Percentiles rank a stretch among this genome's conserved stretches.
These are phyloP conservation scores for Xylariaceae sp. DNA, from an alignment of 2,329 filamentous ascomycete species.

Conservation along the genomic window DNA sequence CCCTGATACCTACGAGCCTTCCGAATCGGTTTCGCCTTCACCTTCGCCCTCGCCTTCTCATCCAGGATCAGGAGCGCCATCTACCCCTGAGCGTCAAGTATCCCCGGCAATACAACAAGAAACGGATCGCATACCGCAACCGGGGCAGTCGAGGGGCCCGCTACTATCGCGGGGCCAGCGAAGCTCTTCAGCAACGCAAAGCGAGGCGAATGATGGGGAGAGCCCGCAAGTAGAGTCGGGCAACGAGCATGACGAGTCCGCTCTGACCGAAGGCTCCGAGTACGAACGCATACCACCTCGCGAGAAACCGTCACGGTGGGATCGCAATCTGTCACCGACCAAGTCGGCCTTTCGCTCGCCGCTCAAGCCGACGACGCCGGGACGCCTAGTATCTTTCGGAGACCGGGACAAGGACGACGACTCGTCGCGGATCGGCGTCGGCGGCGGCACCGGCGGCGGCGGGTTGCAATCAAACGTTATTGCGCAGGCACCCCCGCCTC, in stretches of 20 bases:
- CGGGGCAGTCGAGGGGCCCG: conserved; percentile 28
- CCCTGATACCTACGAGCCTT: conserved; percentile 24
- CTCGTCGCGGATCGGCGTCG: conserved; percentile 41
- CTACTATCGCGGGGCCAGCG: conserved; percentile 36
- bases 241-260: conserved; percentile 27
- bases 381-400: conserved; percentile 55
- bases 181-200: conserved; percentile 17
- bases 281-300: conserved; percentile 35
- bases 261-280: conserved; percentile 35
- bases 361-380: conserved; percentile 52
- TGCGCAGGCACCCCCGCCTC: conserved; percentile 16
- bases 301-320: conserved; percentile 44
- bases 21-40: conserved; percentile 14
- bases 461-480: too few relatives aligned
- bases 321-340: conserved; percentile 47
- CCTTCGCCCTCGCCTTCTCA: conserved; percentile 1
- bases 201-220: conserved; percentile 12
- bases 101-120: conserved; percentile 40
- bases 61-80: conserved; percentile 14
- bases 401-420: too few relatives aligned
- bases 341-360: conserved; percentile 55
- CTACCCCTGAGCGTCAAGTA: conserved; percentile 19
- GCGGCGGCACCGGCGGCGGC: too few relatives aligned
- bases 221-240: conserved; percentile 11
- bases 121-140: conserved; percentile 43